Evolutionary conservation across 169 alveolate species (phyloP).

Genomic region (Amoebophrya sp.): DNA sequence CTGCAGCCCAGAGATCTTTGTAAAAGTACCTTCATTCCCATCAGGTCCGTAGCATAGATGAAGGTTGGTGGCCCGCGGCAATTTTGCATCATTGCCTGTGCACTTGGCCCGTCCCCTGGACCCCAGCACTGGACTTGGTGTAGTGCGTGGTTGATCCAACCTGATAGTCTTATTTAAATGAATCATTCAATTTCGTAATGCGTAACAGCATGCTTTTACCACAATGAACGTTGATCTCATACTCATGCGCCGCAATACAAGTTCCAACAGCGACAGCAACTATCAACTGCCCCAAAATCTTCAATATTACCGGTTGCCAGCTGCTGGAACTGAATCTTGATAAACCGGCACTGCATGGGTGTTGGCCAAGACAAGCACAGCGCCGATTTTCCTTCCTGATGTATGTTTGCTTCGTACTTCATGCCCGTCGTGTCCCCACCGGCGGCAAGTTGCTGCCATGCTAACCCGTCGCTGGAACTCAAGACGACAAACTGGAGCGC

Average conservation of each 20-base stretch:
- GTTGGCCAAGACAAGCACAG: neutral
- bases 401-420: neutral
- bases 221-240: too few species aligned
- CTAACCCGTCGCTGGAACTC: neutral
- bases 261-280: too few species aligned
- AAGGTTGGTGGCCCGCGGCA: slow-evolving; percentile 2
- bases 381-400: neutral
- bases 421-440: slow-evolving; percentile 20
- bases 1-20: too few species aligned
- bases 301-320: slow-evolving; percentile 16
- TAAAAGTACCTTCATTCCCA: neutral
- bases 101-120: neutral
- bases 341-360: neutral
- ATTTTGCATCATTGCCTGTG: neutral
- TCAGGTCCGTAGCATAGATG: neutral
- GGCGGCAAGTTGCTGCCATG: neutral
- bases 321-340: neutral
- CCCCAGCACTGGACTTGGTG: neutral
- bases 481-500: neutral
- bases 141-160: neutral
- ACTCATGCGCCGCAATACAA: too few species aligned
- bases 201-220: too few species aligned
- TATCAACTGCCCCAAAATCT: too few species aligned
- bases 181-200: too few species aligned
- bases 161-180: neutral